Base-by-base conservation (phyloP, 176 grass and related monocot genomes). In the Phoenix dactylifera region DNA sequence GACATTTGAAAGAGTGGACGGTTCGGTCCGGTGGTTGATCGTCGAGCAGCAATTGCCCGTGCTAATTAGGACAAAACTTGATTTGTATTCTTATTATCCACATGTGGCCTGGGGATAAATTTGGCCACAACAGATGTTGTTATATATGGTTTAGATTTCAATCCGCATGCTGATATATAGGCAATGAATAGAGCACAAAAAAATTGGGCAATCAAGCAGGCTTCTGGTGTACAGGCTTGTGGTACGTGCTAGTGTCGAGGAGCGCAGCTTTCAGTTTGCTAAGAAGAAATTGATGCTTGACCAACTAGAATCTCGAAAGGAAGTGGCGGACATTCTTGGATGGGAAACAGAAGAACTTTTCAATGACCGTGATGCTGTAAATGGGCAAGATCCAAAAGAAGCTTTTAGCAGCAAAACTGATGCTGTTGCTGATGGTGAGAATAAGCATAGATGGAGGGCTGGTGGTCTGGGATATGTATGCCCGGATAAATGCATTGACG, bases 231-330 rank as follows among this genome's bases (percentile, higher is more conserved):
- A 98, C 67, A 87, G 93, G 73, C 93, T 98, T 57, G 93, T 98
- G 63, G 93, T 98, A 26, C 87, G 84, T 50, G 87, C 84, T 73
- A 98, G 93, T 74, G 93, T 98, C 65, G 93, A 98, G 70, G 93
- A 98, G 78, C 84, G 93, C 57, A 98, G 92, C 60, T 85, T 98
- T 66, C 93, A 92, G 55, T 81, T 98, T 73, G 93, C 93, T 32
- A 98, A 98, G 76, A 98, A 88, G 66, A 98, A 98, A 73, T 79
- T 98, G 78, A 98, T 98, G 93, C 84, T 98, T 54, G 93, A 98
- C 70, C 93, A 98, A 66, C 84, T 98, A 78, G 93, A 86, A 61
- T 88, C 87, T 5, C 93, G 82, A 53, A 98, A 98, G 64, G 87
- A 98, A 75, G 93, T 98, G 32, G 93, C 92, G 86, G 93, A 98